Conservation (phyloP, 164 flowering plant species). For the Magnolia officinalis region DNA sequence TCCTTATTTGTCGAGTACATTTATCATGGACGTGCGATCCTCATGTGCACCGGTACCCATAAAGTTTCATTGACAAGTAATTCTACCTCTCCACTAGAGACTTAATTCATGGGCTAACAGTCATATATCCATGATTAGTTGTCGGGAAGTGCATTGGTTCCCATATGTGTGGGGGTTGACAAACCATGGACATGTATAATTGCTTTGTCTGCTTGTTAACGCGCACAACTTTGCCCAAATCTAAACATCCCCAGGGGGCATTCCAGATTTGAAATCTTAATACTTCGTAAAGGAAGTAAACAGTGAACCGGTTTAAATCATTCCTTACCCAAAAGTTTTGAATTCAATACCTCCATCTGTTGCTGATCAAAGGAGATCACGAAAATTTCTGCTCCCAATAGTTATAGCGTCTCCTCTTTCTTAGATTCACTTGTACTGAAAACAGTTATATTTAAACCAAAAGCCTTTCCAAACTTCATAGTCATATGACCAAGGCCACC, state of each 20-base stretch:
- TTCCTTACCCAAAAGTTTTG: neutral
- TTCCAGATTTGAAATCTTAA: neutral
- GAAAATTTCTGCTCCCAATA: conserved; percentile 69
- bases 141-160: too few relatives aligned
- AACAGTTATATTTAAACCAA: conserved; percentile 64
- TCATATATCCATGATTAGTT: too few relatives aligned
- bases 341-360: conserved; percentile 54
- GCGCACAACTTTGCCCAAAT: too few relatives aligned
- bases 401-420: conserved; percentile 60
- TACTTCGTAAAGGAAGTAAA: neutral
- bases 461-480: conserved; percentile 77
- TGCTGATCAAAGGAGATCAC: conserved; percentile 61
- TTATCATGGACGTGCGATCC: too few relatives aligned
- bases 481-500: conserved; percentile 91
- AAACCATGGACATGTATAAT: neutral
- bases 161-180: neutral
- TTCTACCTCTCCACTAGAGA: too few relatives aligned
- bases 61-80: too few relatives aligned
- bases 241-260: too few relatives aligned
- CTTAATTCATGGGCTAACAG: too few relatives aligned
- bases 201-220: too few relatives aligned
- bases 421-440: conserved; percentile 71
- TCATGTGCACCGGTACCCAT: too few relatives aligned
- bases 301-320: neutral
- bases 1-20: too few relatives aligned